These are phyloP conservation scores for Sabuloglossum arenarium DNA, from an alignment of 495 filamentous ascomycete genomes.

Conservation along the genomic window DNA sequence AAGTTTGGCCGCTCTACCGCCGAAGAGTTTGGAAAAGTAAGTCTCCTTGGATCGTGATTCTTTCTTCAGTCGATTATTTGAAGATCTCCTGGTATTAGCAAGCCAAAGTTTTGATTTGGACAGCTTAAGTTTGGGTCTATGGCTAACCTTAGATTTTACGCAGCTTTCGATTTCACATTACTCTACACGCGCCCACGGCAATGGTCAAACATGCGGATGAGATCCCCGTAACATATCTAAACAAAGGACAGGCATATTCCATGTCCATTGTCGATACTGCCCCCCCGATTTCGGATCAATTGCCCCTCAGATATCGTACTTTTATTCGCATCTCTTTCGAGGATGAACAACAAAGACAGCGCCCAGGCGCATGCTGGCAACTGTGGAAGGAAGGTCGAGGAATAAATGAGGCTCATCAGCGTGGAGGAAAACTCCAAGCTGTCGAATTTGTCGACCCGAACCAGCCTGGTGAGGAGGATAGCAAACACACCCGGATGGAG, in stretches of 20 bases:
- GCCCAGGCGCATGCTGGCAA: conserved; percentile 73
- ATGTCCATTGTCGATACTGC: conserved; percentile 57
- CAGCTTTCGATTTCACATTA: conserved; percentile 81
- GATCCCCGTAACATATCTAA: conserved; percentile 87
- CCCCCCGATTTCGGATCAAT: conserved; percentile 23
- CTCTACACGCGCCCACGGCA: conserved; percentile 84
- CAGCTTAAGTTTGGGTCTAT: background rate
- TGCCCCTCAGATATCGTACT: conserved; percentile 48
- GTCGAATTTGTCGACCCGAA: conserved; percentile 79
- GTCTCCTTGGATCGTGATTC: background rate
- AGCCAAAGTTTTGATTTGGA: background rate
- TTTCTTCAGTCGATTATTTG: background rate
- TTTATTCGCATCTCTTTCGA: conserved; percentile 86
- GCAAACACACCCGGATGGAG: conserved; percentile 51
- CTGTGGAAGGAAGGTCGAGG: conserved; percentile 91
- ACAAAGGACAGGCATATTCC: conserved; percentile 87
- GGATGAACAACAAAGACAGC: conserved; percentile 69
- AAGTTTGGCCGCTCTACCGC: conserved; percentile 7
- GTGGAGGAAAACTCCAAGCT: conserved; percentile 69
- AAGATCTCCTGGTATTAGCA: background rate
- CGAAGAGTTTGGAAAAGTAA: background rate
- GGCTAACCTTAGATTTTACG: conserved; percentile 5
- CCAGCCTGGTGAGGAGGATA: conserved; percentile 45
- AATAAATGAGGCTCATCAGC: conserved; percentile 70
- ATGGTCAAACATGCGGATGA: conserved; percentile 79